These are phyloP conservation scores for Carex arenaria DNA, from an alignment of 202 grass and related monocot genomes.

Conservation along the genomic window DNA sequence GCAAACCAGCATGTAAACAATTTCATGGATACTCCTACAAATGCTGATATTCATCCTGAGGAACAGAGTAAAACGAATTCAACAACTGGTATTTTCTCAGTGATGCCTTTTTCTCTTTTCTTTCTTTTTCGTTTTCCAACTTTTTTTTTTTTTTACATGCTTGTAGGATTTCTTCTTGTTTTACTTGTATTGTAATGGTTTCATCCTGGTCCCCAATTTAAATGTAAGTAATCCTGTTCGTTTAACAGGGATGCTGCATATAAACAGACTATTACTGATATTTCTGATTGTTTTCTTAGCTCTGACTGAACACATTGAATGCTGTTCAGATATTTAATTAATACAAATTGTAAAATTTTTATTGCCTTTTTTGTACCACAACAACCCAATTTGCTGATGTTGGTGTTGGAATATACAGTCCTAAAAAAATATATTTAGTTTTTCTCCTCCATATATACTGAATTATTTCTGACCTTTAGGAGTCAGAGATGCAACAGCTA, in stretches of 20 bases:
- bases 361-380: no score
- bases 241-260: neutral
- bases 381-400: no score
- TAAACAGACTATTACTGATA: neutral
- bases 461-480: no score
- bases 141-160: neutral
- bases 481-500: no score
- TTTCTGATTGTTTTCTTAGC: no score
- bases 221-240: neutral
- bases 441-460: no score
- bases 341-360: no score
- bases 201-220: neutral
- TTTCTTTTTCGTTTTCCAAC: neutral
- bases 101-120: neutral
- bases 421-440: no score
- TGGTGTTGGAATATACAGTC: no score
- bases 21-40: neutral
- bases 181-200: neutral
- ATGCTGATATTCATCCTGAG: neutral
- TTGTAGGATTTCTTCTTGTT: neutral
- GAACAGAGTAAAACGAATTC: neutral
- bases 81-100: neutral
- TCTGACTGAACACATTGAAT: no score
- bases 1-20: neutral
- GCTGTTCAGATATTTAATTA: no score